phyloP scores from a whole-genome alignment of 768 basidiomycete species.

The Podaxis sp. region DNA sequence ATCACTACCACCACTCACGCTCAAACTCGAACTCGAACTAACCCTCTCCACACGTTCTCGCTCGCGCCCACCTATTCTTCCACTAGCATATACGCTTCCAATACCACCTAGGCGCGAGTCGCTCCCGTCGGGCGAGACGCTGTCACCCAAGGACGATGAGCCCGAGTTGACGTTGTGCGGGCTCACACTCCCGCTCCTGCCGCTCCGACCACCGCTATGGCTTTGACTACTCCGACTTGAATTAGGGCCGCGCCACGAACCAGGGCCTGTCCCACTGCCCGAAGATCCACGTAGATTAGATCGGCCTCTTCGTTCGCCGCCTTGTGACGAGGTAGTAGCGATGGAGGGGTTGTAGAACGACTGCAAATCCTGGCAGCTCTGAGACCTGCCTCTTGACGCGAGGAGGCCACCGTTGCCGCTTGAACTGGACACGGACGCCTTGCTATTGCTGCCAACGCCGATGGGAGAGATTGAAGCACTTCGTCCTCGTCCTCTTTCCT shows the following conservation, averaged over 20 bases:
- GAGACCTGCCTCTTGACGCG: conserved; percentile 2
- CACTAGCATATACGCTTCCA: conserved; percentile 22
- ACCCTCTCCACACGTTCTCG: conserved; percentile 20
- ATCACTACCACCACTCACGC: conserved; percentile 19
- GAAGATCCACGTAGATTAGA: background rate
- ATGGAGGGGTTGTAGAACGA: background rate
- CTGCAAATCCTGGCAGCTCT: conserved; percentile 5
- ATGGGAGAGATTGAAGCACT: conserved; percentile 3
- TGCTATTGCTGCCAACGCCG: background rate
- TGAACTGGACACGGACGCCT: background rate
- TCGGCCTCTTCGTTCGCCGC: conserved; percentile 11
- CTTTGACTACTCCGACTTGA: conserved; percentile 10
- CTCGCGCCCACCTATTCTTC: conserved; percentile 29
- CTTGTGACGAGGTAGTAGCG: background rate
- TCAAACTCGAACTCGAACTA: conserved; percentile 18
- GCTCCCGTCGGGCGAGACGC: conserved; percentile 33
- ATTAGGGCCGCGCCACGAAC: conserved; percentile 9
- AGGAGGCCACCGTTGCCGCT: background rate
- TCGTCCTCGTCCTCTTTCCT: background rate
- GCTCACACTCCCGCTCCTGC: conserved; percentile 18
- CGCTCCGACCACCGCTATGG: conserved; percentile 15
- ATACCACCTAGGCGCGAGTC: conserved; percentile 17
- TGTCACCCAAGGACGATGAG: conserved; percentile 26
- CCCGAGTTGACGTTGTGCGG: conserved; percentile 53
- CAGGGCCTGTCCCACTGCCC: conserved; percentile 2